Evolutionary conservation across 495 filamentous ascomycete species (phyloP), one percentile per base, ranked within the genome.

Genomic region (Hamigera avellanea): DNA sequence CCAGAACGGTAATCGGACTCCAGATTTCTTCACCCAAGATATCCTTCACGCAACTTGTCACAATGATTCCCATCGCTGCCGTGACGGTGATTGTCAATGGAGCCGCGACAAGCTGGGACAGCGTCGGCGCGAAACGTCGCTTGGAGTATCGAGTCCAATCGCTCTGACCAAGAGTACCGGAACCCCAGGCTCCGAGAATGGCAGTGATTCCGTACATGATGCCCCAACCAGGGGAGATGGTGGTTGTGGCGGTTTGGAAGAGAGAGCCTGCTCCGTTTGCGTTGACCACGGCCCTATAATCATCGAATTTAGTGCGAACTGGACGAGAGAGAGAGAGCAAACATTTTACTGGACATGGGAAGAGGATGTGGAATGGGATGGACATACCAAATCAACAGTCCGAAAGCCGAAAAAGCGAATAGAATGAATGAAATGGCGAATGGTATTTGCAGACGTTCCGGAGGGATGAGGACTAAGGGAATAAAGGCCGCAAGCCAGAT

Each of bases 141-240:
- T 40, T 40, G 16, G 38, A 29, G 34, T 40, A 40, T 10, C 38
- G 38, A 29, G 38, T 40, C 38, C 38, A 40, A 15, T 40, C 38
- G 10, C 29, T 33, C 17, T 40, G 38, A 17, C 38, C 38, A 4
- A 40, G 30, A 16, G 38, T 40, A n/a, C 38, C 38, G 2, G 38
- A 40, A 12, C 38, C 38, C 38, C 38, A 40, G 4, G 38, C 33
- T 2, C 38, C 38, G 14, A 40, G 19, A 21, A 40, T 40, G 10
- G 38, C 38, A 0, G 38, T 40, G 14, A 40, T 40, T 7, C 38
- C 38, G 10, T 33, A 40, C 38, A 40, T 40, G 25, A 40, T 33
- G 8, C 29, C 19, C 38, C 38, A 40, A 6, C 38, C 38, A 10
- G 34, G 29, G 27, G 33, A 33, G 19, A 31, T 30, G 8, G 38